A percentile compares a stretch with the other conserved stretches of the same genome.
These are phyloP conservation scores for Epicoccum nigrum DNA, from an alignment of 2,329 filamentous ascomycete genomes.

Conservation along the genomic window DNA sequence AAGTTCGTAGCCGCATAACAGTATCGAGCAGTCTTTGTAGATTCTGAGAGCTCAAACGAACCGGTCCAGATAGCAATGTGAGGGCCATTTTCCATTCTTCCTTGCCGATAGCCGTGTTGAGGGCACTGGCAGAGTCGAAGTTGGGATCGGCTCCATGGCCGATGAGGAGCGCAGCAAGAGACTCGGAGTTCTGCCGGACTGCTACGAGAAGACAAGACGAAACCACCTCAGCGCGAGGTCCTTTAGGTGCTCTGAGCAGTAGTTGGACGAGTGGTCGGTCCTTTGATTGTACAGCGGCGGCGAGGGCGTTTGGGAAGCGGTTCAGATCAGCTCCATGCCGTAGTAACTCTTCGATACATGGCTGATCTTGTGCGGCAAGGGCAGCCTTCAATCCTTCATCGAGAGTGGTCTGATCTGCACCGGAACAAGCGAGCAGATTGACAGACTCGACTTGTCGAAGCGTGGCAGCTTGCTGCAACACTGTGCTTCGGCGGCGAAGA, in stretches of 20 bases:
- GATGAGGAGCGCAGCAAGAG: conserved; percentile 38
- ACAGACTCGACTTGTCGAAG: conserved; percentile 39
- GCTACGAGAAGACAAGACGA: conserved; percentile 42
- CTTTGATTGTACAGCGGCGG: conserved; percentile 39
- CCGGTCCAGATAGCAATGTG: conserved; percentile 38
- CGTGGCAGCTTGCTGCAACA: conserved; percentile 44
- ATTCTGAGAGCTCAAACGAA: conserved; percentile 27
- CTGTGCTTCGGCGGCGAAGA: conserved; percentile 42
- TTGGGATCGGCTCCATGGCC: conserved; percentile 45
- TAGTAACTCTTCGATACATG: conserved; percentile 42
- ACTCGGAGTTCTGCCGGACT: conserved; percentile 40
- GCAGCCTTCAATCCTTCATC: conserved; percentile 44
- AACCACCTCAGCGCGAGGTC: conserved; percentile 37
- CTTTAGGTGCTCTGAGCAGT: conserved; percentile 42
- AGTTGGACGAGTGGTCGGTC: conserved; percentile 39
- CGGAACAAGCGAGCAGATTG: conserved; percentile 40
- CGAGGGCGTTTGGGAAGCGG: conserved; percentile 39
- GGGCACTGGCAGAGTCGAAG: conserved; percentile 40
- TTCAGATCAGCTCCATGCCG: conserved; percentile 44
- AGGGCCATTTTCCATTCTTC: conserved; percentile 39
- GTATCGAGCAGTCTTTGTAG: conserved; percentile 39
- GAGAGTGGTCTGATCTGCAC: conserved; percentile 44
- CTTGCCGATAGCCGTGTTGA: conserved; percentile 40
- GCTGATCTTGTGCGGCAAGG: conserved; percentile 39
- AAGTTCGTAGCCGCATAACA: conserved; percentile 36